Percentiles rank a stretch among this genome's conserved stretches.
Evolutionary conservation across 768 basidiomycete species (phyloP).

Genomic region (Pulveroboletus sp.): DNA sequence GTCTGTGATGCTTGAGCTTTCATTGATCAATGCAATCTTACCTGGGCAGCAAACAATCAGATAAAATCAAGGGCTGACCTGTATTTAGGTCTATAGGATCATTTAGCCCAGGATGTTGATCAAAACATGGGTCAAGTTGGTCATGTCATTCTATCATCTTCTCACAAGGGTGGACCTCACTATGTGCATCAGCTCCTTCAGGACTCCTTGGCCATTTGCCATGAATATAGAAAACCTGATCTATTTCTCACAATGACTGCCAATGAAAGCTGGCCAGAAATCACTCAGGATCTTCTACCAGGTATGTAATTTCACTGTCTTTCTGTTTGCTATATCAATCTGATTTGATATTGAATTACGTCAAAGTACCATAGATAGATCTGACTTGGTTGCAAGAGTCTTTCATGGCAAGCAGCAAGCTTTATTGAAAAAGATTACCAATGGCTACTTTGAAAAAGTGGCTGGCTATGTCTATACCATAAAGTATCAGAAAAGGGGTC

Average conservation of each 20-base stretch:
- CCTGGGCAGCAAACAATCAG: no score
- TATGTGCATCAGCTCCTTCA: constrained; percentile 43
- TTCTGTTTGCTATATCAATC: no score
- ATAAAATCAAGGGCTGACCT: no score
- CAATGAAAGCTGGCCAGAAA: constrained; percentile 49
- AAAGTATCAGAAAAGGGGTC: constrained; percentile 54
- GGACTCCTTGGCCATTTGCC: constrained; percentile 44
- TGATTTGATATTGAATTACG: constrained; percentile 5
- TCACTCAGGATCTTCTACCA: constrained; percentile 34
- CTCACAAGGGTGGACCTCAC: constrained; percentile 37
- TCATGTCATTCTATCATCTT: constrained; percentile 29
- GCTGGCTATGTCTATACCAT: constrained; percentile 47
- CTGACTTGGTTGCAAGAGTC: constrained; percentile 44
- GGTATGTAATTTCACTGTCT: constrained; percentile 19
- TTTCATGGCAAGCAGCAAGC: constrained; percentile 41
- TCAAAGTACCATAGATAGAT: constrained; percentile 39
- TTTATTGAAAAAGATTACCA: constrained; percentile 35
- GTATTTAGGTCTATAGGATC: no score
- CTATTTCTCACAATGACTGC: constrained; percentile 40
- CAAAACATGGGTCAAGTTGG: not conserved
- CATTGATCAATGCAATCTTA: no score
- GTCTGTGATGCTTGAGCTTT: no score
- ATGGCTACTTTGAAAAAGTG: constrained; percentile 32
- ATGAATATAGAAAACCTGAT: constrained; percentile 25
- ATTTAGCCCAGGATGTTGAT: no score